Evolutionary conservation across 768 basidiomycete species (phyloP).

Genomic region (Tricholoma sp.): DNA sequence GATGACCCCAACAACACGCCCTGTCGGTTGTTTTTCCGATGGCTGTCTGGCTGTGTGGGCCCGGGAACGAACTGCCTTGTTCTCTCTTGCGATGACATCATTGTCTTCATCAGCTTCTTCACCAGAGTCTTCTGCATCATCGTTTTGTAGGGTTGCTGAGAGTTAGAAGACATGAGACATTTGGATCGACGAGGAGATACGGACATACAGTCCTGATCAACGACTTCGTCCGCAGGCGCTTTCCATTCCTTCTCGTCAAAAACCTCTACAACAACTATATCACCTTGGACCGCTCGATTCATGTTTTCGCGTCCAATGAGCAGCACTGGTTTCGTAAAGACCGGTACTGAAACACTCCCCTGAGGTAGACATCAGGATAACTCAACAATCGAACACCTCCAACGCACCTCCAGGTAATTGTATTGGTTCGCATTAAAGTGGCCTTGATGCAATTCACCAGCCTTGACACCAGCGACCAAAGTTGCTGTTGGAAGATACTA

Average conservation of each 20-base stretch:
- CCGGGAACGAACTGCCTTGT: conserved; percentile 32
- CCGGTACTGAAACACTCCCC: conserved; percentile 78
- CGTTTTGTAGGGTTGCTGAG: conserved; percentile 78
- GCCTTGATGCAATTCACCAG: conserved; percentile 82
- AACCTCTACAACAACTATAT: conserved; percentile 86
- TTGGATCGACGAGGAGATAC: neutral
- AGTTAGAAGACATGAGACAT: neutral
- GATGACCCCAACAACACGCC: conserved; percentile 84
- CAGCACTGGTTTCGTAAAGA: conserved; percentile 73
- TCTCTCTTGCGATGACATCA: conserved; percentile 33
- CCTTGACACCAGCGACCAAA: conserved; percentile 78
- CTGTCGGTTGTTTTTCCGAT: conserved; percentile 82
- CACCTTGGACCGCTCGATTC: conserved; percentile 94
- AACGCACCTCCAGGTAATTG: conserved; percentile 85
- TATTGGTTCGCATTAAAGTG: conserved; percentile 94
- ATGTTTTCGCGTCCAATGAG: conserved; percentile 88
- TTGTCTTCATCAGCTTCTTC: conserved; percentile 49
- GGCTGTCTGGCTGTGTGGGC: conserved; percentile 30
- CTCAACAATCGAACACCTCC: neutral
- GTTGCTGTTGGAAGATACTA: conserved; percentile 78
- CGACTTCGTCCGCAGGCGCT: conserved; percentile 84
- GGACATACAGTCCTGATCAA: conserved; percentile 82
- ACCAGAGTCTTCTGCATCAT: conserved; percentile 75
- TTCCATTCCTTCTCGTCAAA: conserved; percentile 90
- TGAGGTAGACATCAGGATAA: conserved; percentile 20